Evolutionary conservation across 495 filamentous ascomycete genomes (phyloP), one percentile per base, ranked within the genome.

Genomic region (Penicillium salamii): DNA sequence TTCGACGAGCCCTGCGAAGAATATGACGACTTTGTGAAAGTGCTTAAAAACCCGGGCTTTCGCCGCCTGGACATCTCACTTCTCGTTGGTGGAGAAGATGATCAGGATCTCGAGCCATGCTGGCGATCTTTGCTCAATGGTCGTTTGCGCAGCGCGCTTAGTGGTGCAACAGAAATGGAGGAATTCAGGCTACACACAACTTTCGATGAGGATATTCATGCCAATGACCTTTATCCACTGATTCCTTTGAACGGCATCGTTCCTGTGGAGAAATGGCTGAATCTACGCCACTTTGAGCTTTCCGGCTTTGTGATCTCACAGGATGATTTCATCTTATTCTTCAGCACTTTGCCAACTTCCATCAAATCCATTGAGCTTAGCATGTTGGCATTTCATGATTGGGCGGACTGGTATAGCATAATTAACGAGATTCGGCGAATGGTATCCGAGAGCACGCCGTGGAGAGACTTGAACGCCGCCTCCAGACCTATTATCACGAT

Each of bases 261-360:
- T 14, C 58, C 58, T 6, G 14, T 59, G 5, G 51, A 55, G 1
- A 49, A 43, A 19, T 67, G 55, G 53, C 33, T 49, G 14, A 42
- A 50, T 2, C 57, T 67, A 9, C 55, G 51, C 19, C 58, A 67
- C 37, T 64, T 67, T 46, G 53, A 41, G 24, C 53, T 67, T 5
- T 64, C 61, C 9, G 11, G 49, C 5, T 66, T 66, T 15, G 38
- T 53, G 12, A 42, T 64, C 7, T 35, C 19, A 21, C 53, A 59
- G 24, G 26, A 15, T 14, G 55, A 64, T 42, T 1, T 55, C 23
- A 46, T 62, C 43, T 45, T 37, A 1, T 48, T 56, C 14, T 50
- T 62, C 17, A 12, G 9, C 18, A 42, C 46, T 1, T 39, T 62
- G 7, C 59, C 55, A 40, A 28, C 40, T 18, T 45, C 52, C 12